These are phyloP conservation scores for Trypethelium eluteriae DNA, from an alignment of 495 filamentous ascomycete species.

Conservation along the genomic window DNA sequence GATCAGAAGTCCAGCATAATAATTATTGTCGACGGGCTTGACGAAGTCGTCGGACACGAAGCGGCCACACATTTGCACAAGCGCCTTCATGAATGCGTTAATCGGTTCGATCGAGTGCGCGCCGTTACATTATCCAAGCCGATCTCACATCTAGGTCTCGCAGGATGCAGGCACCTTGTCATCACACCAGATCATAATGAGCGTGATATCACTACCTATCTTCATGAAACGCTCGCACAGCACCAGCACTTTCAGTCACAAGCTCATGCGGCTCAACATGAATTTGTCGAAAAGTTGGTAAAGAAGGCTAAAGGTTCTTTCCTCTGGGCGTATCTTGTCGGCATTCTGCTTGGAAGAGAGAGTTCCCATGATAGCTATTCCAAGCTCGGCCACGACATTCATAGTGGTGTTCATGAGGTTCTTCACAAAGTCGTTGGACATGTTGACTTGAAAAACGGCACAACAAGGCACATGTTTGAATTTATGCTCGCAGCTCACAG, in stretches of 20 bases:
- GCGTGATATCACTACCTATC: neutral
- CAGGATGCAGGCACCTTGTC: neutral
- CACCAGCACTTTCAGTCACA: neutral
- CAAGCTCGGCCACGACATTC: neutral
- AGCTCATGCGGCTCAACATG: neutral
- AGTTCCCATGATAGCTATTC: neutral
- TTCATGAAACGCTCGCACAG: neutral
- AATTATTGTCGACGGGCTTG: slow-evolving; percentile 4
- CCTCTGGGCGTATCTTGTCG: neutral
- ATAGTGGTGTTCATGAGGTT: neutral
- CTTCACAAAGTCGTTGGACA: neutral
- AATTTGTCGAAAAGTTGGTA: neutral
- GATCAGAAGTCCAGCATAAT: neutral
- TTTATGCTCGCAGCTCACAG: neutral
- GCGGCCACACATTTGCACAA: neutral
- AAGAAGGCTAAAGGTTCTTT: slow-evolving; percentile 6
- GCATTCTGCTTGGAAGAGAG: neutral
- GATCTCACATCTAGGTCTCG: slow-evolving; percentile 8
- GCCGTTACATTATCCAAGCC: slow-evolving; percentile 5
- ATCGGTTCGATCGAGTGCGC: neutral
- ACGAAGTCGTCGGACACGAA: slow-evolving; percentile 4
- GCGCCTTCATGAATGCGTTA: slow-evolving; percentile 4
- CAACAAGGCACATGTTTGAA: neutral
- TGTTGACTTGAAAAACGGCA: slow-evolving; percentile 2
- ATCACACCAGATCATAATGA: slow-evolving; percentile 8